These are phyloP conservation scores for Yarrowia deformans DNA, from an alignment of 805 yeast genomes.

Conservation along the genomic window DNA sequence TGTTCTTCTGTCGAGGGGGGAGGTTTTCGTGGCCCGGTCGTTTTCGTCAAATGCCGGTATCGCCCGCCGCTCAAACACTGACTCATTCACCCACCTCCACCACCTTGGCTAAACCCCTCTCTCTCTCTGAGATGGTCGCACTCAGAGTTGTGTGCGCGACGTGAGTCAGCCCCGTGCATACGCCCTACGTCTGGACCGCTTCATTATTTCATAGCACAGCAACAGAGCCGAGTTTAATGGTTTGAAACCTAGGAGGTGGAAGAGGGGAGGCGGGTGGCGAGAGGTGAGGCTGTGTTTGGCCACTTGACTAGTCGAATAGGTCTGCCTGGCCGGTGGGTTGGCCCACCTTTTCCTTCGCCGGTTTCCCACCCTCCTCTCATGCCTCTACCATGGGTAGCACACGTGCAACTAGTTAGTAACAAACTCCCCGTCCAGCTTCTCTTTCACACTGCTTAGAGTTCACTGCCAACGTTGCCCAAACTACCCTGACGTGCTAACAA, in stretches of 20 bases:
- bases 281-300: no score
- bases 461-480: constrained; percentile 22
- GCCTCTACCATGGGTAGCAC: neutral
- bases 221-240: constrained; percentile 22
- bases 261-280: neutral
- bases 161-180: constrained; percentile 37
- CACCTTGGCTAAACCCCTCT: constrained; percentile 9
- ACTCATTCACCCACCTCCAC: constrained; percentile 10
- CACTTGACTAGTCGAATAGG: no score
- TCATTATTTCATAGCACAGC: constrained; percentile 33
- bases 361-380: neutral
- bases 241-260: constrained; percentile 19
- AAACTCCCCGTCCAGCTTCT: neutral
- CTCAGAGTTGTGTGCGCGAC: neutral
- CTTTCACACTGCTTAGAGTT: constrained; percentile 32
- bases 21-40: neutral
- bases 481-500: constrained; percentile 38
- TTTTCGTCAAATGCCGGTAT: constrained; percentile 15
- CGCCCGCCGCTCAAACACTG: neutral
- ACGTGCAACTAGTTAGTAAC: constrained; percentile 9
- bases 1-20: neutral
- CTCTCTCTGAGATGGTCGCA: neutral
- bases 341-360: no score
- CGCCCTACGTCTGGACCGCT: constrained; percentile 35
- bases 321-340: no score